Evolutionary conservation across 345 rosid species (phyloP).

Genomic region (Cardamine occulta): DNA sequence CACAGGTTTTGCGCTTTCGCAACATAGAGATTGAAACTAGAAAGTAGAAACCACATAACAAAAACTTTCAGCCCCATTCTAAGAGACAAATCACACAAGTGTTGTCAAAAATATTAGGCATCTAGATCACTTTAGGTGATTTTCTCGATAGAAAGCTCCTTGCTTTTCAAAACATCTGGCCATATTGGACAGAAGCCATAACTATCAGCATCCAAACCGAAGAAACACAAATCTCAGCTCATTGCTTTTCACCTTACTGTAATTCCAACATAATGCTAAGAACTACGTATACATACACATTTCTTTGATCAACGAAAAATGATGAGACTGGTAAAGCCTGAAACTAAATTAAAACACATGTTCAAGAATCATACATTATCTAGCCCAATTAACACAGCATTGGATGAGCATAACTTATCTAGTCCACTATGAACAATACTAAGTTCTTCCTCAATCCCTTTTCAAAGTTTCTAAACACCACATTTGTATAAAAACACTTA

Average conservation of each 20-base stretch:
- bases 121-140: background rate
- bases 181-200: constrained; percentile 5
- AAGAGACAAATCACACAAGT: constrained; percentile 10
- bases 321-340: background rate
- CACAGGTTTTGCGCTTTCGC: background rate
- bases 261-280: constrained; percentile 14
- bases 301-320: background rate
- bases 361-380: background rate
- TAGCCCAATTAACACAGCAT: background rate
- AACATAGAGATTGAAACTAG: background rate
- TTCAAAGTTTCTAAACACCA: background rate
- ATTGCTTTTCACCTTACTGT: background rate
- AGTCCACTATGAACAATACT: background rate
- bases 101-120: background rate
- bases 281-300: background rate
- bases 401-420: constrained; percentile 6
- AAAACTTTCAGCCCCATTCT: constrained; percentile 3
- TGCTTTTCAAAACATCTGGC: background rate
- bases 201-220: constrained; percentile 4
- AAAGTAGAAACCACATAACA: constrained; percentile 8
- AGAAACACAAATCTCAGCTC: background rate
- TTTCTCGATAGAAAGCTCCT: background rate
- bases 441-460: background rate
- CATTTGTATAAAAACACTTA: constrained; percentile 1
- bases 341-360: background rate